Conservation (phyloP, 495 filamentous ascomycete genomes). For the Hypomontagnella monticulosa region DNA sequence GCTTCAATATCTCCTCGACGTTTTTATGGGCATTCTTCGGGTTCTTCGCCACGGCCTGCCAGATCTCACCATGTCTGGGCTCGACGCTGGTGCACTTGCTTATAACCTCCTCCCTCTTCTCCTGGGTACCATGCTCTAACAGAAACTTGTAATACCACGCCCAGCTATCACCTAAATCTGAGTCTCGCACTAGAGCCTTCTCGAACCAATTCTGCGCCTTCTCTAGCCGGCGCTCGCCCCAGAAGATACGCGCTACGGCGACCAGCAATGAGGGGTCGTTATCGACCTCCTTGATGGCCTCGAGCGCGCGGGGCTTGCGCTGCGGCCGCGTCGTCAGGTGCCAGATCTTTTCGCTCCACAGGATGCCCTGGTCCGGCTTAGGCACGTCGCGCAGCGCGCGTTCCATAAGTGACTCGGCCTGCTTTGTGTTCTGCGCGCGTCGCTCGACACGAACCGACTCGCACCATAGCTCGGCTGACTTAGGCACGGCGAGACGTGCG, state of each 20-base stretch:
- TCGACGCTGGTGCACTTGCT: conserved; percentile 78
- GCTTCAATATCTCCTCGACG: conserved; percentile 82
- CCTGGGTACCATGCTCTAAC: conserved; percentile 87
- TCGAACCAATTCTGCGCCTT: conserved; percentile 97
- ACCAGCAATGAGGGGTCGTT: conserved; percentile 86
- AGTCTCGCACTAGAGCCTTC: conserved; percentile 87
- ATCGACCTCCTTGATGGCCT: conserved; percentile 96
- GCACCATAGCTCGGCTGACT: conserved; percentile 84
- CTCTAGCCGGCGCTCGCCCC: conserved; percentile 77
- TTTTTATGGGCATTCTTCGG: conserved; percentile 78
- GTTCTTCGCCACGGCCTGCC: conserved; percentile 86
- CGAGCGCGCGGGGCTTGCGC: conserved; percentile 86
- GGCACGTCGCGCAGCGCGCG: conserved; percentile 89
- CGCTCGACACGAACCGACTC: conserved; percentile 93
- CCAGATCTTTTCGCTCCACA: conserved; percentile 96
- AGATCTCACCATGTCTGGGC: conserved; percentile 91
- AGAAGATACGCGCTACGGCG: conserved; percentile 65
- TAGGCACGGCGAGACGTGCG: conserved; percentile 84
- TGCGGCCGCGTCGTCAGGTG: conserved; percentile 90
- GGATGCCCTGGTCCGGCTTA: conserved; percentile 74
- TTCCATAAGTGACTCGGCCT: conserved; percentile 92
- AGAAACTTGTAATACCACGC: conserved; percentile 98
- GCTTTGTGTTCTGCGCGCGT: conserved; percentile 80
- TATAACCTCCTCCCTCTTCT: conserved; percentile 84
- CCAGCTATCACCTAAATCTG: conserved; percentile 92